Percentiles rank a stretch among this genome's conserved stretches.
Conservation (phyloP, 768 basidiomycete genomes). For the Melanogaster broomeanus region DNA sequence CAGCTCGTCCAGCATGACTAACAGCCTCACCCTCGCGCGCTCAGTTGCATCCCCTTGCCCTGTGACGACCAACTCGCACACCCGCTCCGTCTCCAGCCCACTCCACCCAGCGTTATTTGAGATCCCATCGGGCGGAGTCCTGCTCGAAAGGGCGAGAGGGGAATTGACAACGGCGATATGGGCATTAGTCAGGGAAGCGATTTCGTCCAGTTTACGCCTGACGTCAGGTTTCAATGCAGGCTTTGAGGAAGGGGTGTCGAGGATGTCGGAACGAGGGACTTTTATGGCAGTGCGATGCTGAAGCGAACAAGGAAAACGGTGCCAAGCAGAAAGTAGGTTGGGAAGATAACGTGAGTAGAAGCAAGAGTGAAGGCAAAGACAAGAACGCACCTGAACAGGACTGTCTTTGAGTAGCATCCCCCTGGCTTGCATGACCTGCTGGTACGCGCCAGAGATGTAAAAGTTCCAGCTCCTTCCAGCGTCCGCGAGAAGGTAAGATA, state of each 20-base stretch:
- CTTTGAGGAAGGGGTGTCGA: slow-evolving; percentile 80
- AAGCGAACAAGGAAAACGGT: slow-evolving; percentile 12
- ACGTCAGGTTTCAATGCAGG: slow-evolving; percentile 82
- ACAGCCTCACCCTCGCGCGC: slow-evolving; percentile 82
- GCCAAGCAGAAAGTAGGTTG: neutral
- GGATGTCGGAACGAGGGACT: slow-evolving; percentile 89
- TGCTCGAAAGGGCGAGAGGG: slow-evolving; percentile 69
- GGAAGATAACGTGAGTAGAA: slow-evolving; percentile 11
- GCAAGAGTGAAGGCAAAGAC: neutral
- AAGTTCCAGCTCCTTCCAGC: slow-evolving; percentile 80
- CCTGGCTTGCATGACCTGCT: slow-evolving; percentile 88
- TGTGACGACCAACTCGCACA: slow-evolving; percentile 90
- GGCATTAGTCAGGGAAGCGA: slow-evolving; percentile 88
- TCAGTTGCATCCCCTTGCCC: slow-evolving; percentile 89
- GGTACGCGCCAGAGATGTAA: slow-evolving; percentile 87
- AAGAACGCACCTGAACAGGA: slow-evolving; percentile 68
- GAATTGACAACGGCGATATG: slow-evolving; percentile 95
- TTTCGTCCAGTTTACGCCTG: slow-evolving; percentile 85
- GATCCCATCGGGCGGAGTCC: slow-evolving; percentile 77
- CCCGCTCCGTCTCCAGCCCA: slow-evolving; percentile 91
- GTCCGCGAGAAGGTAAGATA: slow-evolving; percentile 75
- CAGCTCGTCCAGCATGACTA: slow-evolving; percentile 95
- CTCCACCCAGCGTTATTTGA: slow-evolving; percentile 80
- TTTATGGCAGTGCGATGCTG: slow-evolving; percentile 87
- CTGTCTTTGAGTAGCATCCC: slow-evolving; percentile 89